phyloP scores from a whole-genome alignment of 73 alveolate species.

The Effrenium voratum region DNA sequence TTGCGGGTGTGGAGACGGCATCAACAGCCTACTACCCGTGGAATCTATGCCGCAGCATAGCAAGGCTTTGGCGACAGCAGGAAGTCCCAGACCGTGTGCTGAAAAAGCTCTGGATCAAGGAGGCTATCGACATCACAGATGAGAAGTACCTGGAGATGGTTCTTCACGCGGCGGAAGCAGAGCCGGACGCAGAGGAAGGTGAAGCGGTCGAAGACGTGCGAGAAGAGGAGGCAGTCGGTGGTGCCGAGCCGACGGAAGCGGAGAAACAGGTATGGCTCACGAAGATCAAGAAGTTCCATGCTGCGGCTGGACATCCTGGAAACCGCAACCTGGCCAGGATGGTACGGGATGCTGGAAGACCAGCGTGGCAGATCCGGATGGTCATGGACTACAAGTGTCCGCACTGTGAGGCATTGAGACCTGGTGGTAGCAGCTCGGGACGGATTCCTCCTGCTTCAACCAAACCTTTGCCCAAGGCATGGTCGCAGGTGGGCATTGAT shows the following conservation, averaged over 20 bases:
- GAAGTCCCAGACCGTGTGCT: background rate
- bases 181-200: background rate
- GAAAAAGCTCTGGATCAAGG: background rate
- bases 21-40: background rate
- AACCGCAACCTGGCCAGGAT: conserved; percentile 27
- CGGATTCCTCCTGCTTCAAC: background rate
- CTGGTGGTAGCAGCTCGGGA: background rate
- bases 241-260: background rate
- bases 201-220: background rate
- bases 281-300: background rate
- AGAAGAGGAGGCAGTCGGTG: background rate
- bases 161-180: background rate
- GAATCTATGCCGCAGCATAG: background rate
- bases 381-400: background rate
- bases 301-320: conserved; percentile 9
- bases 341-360: background rate
- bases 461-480: background rate
- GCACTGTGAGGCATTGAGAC: background rate
- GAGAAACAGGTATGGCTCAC: background rate
- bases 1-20: background rate
- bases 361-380: background rate
- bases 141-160: background rate
- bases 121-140: background rate
- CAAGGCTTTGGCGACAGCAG: background rate
- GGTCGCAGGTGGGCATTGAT: background rate